phyloP scores from a whole-genome alignment of 202 grass and related monocot genomes.

The Setaria italica region DNA sequence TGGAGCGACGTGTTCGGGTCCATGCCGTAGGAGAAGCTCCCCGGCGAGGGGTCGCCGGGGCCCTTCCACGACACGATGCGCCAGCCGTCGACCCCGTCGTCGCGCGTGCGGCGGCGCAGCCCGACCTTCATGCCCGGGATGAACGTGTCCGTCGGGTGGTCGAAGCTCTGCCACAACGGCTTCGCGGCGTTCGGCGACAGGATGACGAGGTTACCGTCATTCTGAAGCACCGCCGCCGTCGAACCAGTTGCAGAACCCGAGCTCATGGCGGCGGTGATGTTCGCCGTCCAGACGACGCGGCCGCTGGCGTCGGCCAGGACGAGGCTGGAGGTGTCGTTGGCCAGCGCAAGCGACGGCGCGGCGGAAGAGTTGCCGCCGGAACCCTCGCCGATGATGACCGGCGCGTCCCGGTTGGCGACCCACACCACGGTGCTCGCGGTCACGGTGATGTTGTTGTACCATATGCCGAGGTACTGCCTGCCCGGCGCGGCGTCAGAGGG shows the following conservation, averaged over 20 bases:
- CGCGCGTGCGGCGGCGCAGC: slow-evolving; percentile 22
- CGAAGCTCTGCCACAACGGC: slow-evolving; percentile 73
- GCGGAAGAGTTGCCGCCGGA: not conserved
- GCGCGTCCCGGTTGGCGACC: slow-evolving; percentile 51
- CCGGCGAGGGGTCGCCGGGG: slow-evolving; percentile 55
- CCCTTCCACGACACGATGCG: slow-evolving; percentile 51
- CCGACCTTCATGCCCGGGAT: slow-evolving; percentile 65
- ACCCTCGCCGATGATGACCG: not conserved
- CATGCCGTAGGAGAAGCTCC: slow-evolving; percentile 56
- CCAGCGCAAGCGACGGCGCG: slow-evolving; percentile 1
- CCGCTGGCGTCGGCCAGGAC: slow-evolving; percentile 37
- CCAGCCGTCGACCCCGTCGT: slow-evolving; percentile 1
- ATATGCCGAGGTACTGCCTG: slow-evolving; percentile 51
- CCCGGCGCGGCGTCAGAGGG: slow-evolving; percentile 19
- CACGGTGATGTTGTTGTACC: slow-evolving; percentile 39
- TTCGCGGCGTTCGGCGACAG: slow-evolving; percentile 2
- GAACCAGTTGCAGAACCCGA: not conserved
- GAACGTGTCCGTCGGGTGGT: slow-evolving; percentile 73
- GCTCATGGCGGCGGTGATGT: not conserved
- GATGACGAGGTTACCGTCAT: slow-evolving; percentile 68
- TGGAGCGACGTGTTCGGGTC: slow-evolving; percentile 66
- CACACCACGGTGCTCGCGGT: slow-evolving; percentile 42
- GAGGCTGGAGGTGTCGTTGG: slow-evolving; percentile 24
- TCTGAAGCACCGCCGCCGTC: slow-evolving; percentile 7
- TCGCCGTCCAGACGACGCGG: slow-evolving; percentile 26